Evolutionary conservation across 2,329 filamentous ascomycete genomes (phyloP), one percentile per base, ranked within the genome.

Genomic region (Fusarium tanahbumbuense): DNA sequence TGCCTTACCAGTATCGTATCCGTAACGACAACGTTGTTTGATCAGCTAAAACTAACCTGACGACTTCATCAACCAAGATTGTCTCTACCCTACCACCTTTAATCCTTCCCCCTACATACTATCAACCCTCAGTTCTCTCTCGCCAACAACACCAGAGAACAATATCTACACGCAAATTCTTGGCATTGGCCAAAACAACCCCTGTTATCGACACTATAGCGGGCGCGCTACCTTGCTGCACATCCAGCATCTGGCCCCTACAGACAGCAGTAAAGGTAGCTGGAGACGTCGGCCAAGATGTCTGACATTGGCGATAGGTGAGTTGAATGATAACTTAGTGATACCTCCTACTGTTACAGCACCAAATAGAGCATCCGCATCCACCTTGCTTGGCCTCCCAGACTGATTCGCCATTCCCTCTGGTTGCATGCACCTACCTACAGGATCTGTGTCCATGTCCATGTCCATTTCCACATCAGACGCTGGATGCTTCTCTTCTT

Each of bases 261-360:
- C 34, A 37, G 34, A 71, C 34, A 37, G 34, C 34, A 37, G 34
- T 37, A 3, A 37, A 37, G 34, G 34, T 37, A 37, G 18, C 34
- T n/a, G 34, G 34, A 37, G 65, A 60, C 54, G 28, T 58, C 34
- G 53, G 59, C 64, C 62, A 69, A 67, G 52, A 75, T 75, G 73
- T 73, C 72, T 71, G 73, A 75, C 54, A 56, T 66, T 59, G 73
- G 73, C 23, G 73, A 73, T 27, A 68, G 72, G 73, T 75, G 63
- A 72, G 73, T 67, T 27, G n/a, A 46, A 49, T 46, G 45, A 41
- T 34, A 53, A 42, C 23, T 41, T 53, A 28, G 28, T 44, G 55
- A 66, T 64, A 41, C 16, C 18, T 37, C 34, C 34, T 15, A 20
- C 27, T 28, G 37, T 50, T 58, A 8, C 32, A 59, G 44, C 50